Conservation (phyloP, 1,139 yeast species). For the Wickerhamiella pararugosa region DNA sequence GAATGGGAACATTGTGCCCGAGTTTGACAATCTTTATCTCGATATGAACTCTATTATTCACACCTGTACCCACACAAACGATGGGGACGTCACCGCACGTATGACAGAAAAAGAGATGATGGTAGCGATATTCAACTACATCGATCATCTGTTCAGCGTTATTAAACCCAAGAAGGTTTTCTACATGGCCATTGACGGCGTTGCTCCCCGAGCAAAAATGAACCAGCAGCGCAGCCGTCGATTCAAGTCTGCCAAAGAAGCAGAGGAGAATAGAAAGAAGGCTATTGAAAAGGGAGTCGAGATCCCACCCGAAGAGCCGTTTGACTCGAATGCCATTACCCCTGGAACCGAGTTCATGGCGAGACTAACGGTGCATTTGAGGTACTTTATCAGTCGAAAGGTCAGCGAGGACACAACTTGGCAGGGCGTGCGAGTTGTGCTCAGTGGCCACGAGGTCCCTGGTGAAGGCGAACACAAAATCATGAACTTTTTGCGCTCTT, state of each 20-base stretch:
- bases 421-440: slow-evolving; percentile 68
- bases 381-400: slow-evolving; percentile 85
- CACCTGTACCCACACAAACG: slow-evolving; percentile 59
- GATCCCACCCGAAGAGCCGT: slow-evolving; percentile 42
- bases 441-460: slow-evolving; percentile 94
- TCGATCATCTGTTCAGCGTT: slow-evolving; percentile 80
- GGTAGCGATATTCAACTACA: slow-evolving; percentile 83
- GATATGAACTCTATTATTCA: slow-evolving; percentile 98
- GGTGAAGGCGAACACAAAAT: slow-evolving; percentile 99
- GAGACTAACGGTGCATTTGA: slow-evolving; percentile 60
- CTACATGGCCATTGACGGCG: slow-evolving; percentile 98
- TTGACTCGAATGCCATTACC: slow-evolving; percentile 90
- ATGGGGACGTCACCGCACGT: slow-evolving; percentile 28
- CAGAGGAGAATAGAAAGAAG: slow-evolving; percentile 52
- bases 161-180: slow-evolving; percentile 78
- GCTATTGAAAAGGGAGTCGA: slow-evolving; percentile 49
- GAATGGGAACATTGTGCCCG: slow-evolving; percentile 76
- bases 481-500: slow-evolving; percentile 82
- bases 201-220: slow-evolving; percentile 98
- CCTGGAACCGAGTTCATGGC: slow-evolving; percentile 99
- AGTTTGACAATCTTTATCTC: slow-evolving; percentile 83
- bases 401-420: slow-evolving; percentile 79
- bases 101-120: slow-evolving; percentile 84
- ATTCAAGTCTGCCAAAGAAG: slow-evolving; percentile 89
- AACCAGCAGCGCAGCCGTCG: slow-evolving; percentile 95